Conservation (phyloP, 2,329 filamentous ascomycete species). For the Atkinsonella texensis region DNA sequence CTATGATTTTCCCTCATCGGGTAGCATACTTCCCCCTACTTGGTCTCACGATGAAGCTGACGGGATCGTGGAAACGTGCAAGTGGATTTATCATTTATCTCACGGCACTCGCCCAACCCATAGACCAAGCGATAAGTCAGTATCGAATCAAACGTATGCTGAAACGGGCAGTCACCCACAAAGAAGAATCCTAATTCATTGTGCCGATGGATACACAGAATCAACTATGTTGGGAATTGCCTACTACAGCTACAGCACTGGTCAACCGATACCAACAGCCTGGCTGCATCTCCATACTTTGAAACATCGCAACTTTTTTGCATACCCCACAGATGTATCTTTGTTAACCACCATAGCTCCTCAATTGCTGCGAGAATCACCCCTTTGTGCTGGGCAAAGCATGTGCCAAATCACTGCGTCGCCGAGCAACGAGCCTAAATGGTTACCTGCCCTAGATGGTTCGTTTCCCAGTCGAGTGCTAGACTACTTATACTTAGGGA, state of each 20-base stretch:
- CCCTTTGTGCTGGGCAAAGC: slow-evolving; percentile 35
- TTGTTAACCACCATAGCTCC: slow-evolving; percentile 67
- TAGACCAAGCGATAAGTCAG: slow-evolving; percentile 14
- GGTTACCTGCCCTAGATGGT: slow-evolving; percentile 77
- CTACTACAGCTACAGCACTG: slow-evolving; percentile 88
- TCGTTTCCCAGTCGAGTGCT: slow-evolving; percentile 81
- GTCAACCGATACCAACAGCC: slow-evolving; percentile 66
- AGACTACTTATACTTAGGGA: slow-evolving; percentile 93
- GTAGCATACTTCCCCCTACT: slow-evolving; percentile 76
- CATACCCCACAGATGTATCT: slow-evolving; percentile 81
- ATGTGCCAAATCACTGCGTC: slow-evolving; percentile 40
- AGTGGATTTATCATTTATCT: slow-evolving; percentile 78
- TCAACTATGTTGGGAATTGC: slow-evolving; percentile 79
- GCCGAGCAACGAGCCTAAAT: slow-evolving; percentile 53
- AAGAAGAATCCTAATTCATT: slow-evolving; percentile 77
- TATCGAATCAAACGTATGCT: slow-evolving; percentile 6
- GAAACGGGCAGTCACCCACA: slow-evolving; percentile 21
- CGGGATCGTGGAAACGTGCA: slow-evolving; percentile 72
- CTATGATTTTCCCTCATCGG: slow-evolving; percentile 81
- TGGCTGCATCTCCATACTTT: slow-evolving; percentile 77
- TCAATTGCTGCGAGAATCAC: slow-evolving; percentile 62
- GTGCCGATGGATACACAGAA: slow-evolving; percentile 92
- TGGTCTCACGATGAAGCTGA: slow-evolving; percentile 77
- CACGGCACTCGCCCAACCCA: slow-evolving; percentile 42
- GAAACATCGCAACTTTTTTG: slow-evolving; percentile 86